Evolutionary conservation across 2,329 filamentous ascomycete genomes (phyloP).

Genomic region (Delphinella strobiligena): DNA sequence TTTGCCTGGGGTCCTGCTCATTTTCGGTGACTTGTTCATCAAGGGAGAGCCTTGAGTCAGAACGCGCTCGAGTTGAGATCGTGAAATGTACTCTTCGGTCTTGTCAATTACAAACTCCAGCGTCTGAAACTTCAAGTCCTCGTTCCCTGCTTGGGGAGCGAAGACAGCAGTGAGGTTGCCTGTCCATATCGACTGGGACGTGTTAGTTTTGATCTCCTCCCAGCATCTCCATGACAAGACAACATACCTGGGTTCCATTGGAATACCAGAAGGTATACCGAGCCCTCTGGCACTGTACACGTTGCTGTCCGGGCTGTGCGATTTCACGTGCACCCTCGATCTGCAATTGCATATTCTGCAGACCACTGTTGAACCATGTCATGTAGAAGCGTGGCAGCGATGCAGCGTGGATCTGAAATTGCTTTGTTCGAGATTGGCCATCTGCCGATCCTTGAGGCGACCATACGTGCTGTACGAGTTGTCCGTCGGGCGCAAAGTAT

Average conservation of each 20-base stretch:
- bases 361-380: conserved; percentile 76
- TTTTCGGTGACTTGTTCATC: conserved; percentile 37
- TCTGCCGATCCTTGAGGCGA: conserved; percentile 26
- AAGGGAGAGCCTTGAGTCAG: conserved; percentile 37
- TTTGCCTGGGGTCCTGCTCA: conserved; percentile 43
- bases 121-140: conserved; percentile 55
- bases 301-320: conserved; percentile 52
- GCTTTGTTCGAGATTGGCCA: conserved; percentile 22
- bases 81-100: conserved; percentile 75
- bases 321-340: conserved; percentile 56
- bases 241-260: conserved; percentile 65
- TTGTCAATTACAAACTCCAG: conserved; percentile 67
- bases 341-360: conserved; percentile 74
- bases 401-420: conserved; percentile 22
- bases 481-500: conserved; percentile 69
- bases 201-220: no score
- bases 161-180: conserved; percentile 71
- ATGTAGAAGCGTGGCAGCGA: conserved; percentile 81
- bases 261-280: conserved; percentile 85
- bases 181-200: conserved; percentile 55
- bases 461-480: conserved; percentile 61
- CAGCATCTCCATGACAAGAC: no score
- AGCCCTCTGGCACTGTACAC: conserved; percentile 63
- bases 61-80: conserved; percentile 42
- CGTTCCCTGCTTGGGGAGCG: conserved; percentile 47